Percentiles rank a stretch among this genome's conserved stretches.
Evolutionary conservation across 495 filamentous ascomycete species (phyloP).

Genomic region (Podospora pseudocomata): DNA sequence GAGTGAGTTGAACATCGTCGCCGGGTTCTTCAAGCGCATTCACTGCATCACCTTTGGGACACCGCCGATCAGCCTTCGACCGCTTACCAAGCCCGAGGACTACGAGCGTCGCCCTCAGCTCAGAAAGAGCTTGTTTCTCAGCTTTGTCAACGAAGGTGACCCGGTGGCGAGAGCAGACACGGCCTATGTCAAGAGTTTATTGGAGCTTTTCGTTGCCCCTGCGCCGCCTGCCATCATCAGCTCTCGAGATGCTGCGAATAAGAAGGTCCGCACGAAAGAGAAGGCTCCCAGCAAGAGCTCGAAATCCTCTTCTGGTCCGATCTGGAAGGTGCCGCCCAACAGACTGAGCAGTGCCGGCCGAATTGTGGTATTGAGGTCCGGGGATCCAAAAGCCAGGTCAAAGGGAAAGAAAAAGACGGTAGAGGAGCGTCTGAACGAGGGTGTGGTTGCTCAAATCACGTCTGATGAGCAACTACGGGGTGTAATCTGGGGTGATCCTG

Average conservation of each 20-base stretch:
- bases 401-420: slow-evolving; percentile 39
- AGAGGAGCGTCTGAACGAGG: slow-evolving; percentile 43
- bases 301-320: slow-evolving; percentile 31
- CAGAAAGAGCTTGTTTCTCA: slow-evolving; percentile 65
- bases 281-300: slow-evolving; percentile 24
- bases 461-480: slow-evolving; percentile 61
- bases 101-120: slow-evolving; percentile 30
- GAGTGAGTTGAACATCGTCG: slow-evolving; percentile 65
- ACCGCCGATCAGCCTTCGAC: slow-evolving; percentile 68
- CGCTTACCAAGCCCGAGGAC: slow-evolving; percentile 56
- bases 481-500: slow-evolving; percentile 73
- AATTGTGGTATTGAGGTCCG: slow-evolving; percentile 59
- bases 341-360: slow-evolving; percentile 64
- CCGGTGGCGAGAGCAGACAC: slow-evolving; percentile 74
- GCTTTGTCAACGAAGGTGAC: slow-evolving; percentile 81
- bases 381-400: slow-evolving; percentile 30
- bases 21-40: slow-evolving; percentile 65
- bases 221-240: slow-evolving; percentile 39
- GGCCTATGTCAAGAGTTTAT: slow-evolving; percentile 63
- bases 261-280: slow-evolving; percentile 9
- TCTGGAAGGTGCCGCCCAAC: slow-evolving; percentile 61
- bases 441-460: slow-evolving; percentile 58
- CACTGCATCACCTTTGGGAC: slow-evolving; percentile 82
- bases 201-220: slow-evolving; percentile 65
- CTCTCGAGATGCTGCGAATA: neutral